phyloP scores from a whole-genome alignment of 1,284 basidiomycete genomes.

The Marasmius oreades region DNA sequence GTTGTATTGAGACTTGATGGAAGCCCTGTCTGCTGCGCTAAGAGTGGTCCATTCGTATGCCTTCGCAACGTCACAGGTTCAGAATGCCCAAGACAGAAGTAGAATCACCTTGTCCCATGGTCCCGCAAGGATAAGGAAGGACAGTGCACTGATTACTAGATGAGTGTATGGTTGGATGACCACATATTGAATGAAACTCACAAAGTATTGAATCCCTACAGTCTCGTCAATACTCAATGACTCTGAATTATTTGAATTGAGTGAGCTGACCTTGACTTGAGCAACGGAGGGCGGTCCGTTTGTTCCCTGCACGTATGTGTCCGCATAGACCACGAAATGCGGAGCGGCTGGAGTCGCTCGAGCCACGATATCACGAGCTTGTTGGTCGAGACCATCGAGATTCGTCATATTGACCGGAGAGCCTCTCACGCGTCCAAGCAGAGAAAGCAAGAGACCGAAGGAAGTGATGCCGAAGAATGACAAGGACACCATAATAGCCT shows the following conservation, averaged over 20 bases:
- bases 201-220: conserved; percentile 48
- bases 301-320: conserved; percentile 35
- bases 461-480: conserved; percentile 14
- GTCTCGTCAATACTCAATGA: not conserved
- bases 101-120: conserved; percentile 34
- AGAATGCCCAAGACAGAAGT: not conserved
- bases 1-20: conserved; percentile 38
- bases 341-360: conserved; percentile 37
- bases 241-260: not conserved
- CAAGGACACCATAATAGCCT: conserved; percentile 3
- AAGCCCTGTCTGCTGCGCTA: conserved; percentile 12
- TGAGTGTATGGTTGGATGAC: not conserved
- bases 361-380: conserved; percentile 37
- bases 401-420: conserved; percentile 19
- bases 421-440: conserved; percentile 14
- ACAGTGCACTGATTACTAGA: conserved; percentile 32
- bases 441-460: conserved; percentile 15
- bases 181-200: conserved; percentile 20
- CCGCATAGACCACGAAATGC: conserved; percentile 41
- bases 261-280: conserved; percentile 30
- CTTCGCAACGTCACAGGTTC: not conserved
- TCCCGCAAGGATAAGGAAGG: conserved; percentile 41
- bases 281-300: conserved; percentile 34
- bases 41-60: conserved; percentile 11
- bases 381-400: conserved; percentile 24